phyloP scores from a whole-genome alignment of 192 early-diverging fungal genomes.

The Funneliformis mosseae region DNA sequence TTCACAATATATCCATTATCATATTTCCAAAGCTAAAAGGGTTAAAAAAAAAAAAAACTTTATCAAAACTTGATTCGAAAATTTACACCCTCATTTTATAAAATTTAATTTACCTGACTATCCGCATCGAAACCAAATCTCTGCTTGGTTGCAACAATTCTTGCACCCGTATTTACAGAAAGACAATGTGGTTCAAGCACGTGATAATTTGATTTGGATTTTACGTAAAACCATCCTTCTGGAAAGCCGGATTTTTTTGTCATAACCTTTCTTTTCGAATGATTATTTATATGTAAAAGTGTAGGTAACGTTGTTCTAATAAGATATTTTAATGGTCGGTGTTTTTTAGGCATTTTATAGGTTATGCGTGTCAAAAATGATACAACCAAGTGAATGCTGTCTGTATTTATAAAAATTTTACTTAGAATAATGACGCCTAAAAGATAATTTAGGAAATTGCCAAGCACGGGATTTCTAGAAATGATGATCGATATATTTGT shows the following conservation, averaged over 20 bases:
- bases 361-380: no score
- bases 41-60: not conserved
- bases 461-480: no score
- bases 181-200: constrained; percentile 40
- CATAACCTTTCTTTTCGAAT: no score
- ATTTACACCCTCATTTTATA: not conserved
- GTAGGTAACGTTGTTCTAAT: not conserved
- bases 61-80: not conserved
- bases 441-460: no score
- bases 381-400: no score
- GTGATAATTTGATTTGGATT: constrained; percentile 34
- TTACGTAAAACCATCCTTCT: constrained; percentile 47
- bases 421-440: no score
- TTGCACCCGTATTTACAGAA: constrained; percentile 36
- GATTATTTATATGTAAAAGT: no score
- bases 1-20: constrained; percentile 43
- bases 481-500: no score
- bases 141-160: constrained; percentile 32
- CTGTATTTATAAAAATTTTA: no score
- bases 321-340: no score
- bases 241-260: not conserved
- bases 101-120: constrained; percentile 27
- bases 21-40: constrained; percentile 41
- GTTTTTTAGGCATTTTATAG: not conserved
- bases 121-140: constrained; percentile 36